Base-by-base conservation (phyloP, 1,139 yeast species). In the Candida tetrigidarum region DNA sequence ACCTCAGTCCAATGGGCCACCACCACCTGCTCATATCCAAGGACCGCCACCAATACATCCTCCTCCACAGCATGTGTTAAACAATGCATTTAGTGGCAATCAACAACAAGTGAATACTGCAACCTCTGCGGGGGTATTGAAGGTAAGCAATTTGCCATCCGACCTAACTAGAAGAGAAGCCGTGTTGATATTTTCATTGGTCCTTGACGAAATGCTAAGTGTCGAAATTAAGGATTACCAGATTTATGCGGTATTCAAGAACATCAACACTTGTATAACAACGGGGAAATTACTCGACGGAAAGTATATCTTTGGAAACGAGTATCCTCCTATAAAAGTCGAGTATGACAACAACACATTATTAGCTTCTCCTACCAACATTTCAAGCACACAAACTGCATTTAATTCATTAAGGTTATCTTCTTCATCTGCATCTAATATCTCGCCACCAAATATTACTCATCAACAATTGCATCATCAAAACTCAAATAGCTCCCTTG, bases 101-200 rank as follows among this genome's bases (percentile, higher is more conserved):
- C 50, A 14, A 25, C 45, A 23, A 36, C 39, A 37, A 20, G 18
- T 37, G 10, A 22, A 37, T 20, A n/a, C 40, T 9, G 27, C 25
- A 28, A 25, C 32, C 5, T 53, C 47, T 29, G 29, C 44, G 9
- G 49, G 50, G 1, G 32, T 52, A 10, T 42, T 53, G 14, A 49
- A 49, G 23, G 40, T 53, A 12, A 42, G 49, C 4, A 53, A 53
- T 57, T 64, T 90, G 18, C 97, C 98, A 2, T 60, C 72, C 8
- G 96, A 91, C 61, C 69, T 91, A 37, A 67, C 92, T 3, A 62
- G 76, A 26, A 81, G 97, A 58, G 98, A 92, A 63, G 86, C 93
- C 15, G 75, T 81, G 35, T 73, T 88, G 28, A 74, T 92, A 26
- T 92, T 92, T 61, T 80, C 97, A 6, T 74, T 92, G 53, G 96